A percentile compares a stretch with the other conserved stretches of the same genome.
Conservation (phyloP, 805 yeast genomes). For the Candida adriatica region DNA sequence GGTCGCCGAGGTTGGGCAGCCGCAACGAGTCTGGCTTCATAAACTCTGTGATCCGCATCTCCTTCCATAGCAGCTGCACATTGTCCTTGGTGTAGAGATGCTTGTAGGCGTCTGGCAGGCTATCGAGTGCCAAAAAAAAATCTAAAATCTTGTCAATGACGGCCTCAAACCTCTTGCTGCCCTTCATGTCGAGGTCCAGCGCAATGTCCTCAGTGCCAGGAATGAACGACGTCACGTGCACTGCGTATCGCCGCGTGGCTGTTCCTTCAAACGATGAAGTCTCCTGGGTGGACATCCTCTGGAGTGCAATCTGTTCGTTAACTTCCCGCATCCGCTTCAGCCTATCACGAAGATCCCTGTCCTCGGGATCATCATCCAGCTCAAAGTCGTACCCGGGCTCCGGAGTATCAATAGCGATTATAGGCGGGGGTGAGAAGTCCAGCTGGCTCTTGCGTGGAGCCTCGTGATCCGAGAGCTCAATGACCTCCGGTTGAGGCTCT, state of each 20-base stretch:
- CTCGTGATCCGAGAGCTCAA: too few species aligned
- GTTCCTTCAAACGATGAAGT: too few species aligned
- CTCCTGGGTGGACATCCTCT: too few species aligned
- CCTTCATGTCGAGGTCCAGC: slow-evolving; percentile 13
- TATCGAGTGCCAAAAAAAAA: slow-evolving; percentile 3
- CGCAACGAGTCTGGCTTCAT: slow-evolving; percentile 16
- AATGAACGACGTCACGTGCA: slow-evolving; percentile 14
- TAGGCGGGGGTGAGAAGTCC: too few species aligned
- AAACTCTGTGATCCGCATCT: slow-evolving; percentile 14
- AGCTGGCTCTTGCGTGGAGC: too few species aligned
- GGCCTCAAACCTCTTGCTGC: slow-evolving; percentile 13
- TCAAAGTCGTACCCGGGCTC: background rate
- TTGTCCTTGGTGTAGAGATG: slow-evolving; percentile 8
- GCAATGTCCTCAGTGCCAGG: slow-evolving; percentile 14
- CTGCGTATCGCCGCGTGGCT: slow-evolving; percentile 6
- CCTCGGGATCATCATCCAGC: slow-evolving; percentile 6
- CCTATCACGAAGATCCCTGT: slow-evolving; percentile 2
- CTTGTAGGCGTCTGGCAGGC: background rate
- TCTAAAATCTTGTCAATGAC: slow-evolving; percentile 11
- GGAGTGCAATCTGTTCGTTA: slow-evolving; percentile 3
- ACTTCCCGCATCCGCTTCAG: background rate
- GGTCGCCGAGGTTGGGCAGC: too few species aligned
- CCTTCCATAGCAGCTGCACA: slow-evolving; percentile 19
- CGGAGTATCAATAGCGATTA: too few species aligned
- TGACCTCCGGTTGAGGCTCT: too few species aligned